These are phyloP conservation scores for Rhodocollybia butyracea DNA, from an alignment of 768 basidiomycete genomes.

Conservation along the genomic window DNA sequence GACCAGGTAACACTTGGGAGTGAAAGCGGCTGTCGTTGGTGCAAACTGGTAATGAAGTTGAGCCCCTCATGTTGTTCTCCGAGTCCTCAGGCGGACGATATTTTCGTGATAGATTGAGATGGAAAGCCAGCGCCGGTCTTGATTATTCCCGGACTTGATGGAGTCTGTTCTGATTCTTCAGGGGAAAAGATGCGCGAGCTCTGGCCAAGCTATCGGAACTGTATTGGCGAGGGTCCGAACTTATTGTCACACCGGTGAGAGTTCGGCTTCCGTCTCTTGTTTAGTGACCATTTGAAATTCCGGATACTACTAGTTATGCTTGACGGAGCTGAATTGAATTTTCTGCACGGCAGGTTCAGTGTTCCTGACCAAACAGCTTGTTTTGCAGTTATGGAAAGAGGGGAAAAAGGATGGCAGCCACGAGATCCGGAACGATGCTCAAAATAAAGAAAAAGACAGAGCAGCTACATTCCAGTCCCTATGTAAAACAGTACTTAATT, in stretches of 20 bases:
- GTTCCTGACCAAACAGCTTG: not conserved
- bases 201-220: slow-evolving; percentile 34
- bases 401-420: too few relatives aligned
- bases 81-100: too few relatives aligned
- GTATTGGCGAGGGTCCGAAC: slow-evolving; percentile 8
- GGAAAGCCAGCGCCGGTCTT: too few relatives aligned
- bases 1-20: too few relatives aligned
- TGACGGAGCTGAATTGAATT: slow-evolving; percentile 23
- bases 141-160: slow-evolving; percentile 31
- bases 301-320: too few relatives aligned
- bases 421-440: too few relatives aligned
- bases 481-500: too few relatives aligned
- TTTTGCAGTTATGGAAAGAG: slow-evolving; percentile 2
- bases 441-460: too few relatives aligned
- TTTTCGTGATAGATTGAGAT: slow-evolving; percentile 7
- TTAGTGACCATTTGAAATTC: too few relatives aligned
- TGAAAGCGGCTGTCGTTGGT: slow-evolving; percentile 32
- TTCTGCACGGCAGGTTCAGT: not conserved
- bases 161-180: slow-evolving; percentile 44
- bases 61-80: too few relatives aligned
- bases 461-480: too few relatives aligned
- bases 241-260: slow-evolving; percentile 1
- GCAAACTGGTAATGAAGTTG: slow-evolving; percentile 34
- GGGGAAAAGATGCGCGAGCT: slow-evolving; percentile 52
- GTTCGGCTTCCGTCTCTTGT: not conserved